Base-by-base conservation (phyloP, 306 rosid genomes). In the Datisca glomerata region DNA sequence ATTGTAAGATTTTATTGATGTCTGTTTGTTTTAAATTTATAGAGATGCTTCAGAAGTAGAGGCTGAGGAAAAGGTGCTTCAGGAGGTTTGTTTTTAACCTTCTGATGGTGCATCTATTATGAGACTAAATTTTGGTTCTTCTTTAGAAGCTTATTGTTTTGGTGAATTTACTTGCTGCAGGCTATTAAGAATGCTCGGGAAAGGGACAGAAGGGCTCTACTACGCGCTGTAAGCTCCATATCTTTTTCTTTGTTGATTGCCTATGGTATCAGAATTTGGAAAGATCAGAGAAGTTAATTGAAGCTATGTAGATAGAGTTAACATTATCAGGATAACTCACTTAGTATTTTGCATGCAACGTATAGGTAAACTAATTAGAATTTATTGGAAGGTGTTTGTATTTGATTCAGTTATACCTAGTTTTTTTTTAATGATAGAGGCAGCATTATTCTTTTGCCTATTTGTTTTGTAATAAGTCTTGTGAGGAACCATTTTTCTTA, bases 21-120 rank as follows among this genome's bases (percentile, higher is more conserved):
- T n/a, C n/a, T n/a, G n/a, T n/a, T n/a, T n/a, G n/a, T n/a, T n/a
- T n/a, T n/a, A n/a, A 44, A 49, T 34, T 52, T 61, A 41, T 45
- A 84, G 93, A 65, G 97, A 89, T 55, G 16, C 39, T 13, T 56
- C 68, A 3, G 97, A 89, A 61, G 91, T 89, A 41, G 97, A 89
- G 55, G 84, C 91, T 0, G 95, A 83, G 69, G 82, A 89, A 54
- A 89, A 77, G 65, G 44, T 36, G 84, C 97, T 89, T 18, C 80
- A 84, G 7, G 84, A 80, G 93, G 97, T 83, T 50, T 43, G 32
- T 35, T 43, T 41, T n/a, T 8, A 7, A 14, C 15, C 38, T 21
- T 39, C 18, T 20, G 10, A 51, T 38, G 27, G 19, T 11, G 29
- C 6, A 15, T 38, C 18, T 38, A 38, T 38, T 13, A 5, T 38